These are phyloP conservation scores for Elsinoe batatas DNA, from an alignment of 2,329 filamentous ascomycete genomes.

Conservation along the genomic window DNA sequence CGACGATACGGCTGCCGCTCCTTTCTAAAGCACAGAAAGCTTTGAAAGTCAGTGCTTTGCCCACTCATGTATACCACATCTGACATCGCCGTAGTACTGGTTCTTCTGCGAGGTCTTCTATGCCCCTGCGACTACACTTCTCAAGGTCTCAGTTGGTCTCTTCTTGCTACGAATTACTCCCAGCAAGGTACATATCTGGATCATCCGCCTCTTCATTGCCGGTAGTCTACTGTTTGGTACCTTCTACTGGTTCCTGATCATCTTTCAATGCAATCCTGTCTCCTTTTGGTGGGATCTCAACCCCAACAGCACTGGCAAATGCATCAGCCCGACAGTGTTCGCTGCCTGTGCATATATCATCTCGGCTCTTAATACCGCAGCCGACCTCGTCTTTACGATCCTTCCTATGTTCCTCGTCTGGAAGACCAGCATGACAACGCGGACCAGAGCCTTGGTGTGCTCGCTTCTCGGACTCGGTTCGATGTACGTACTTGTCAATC, in stretches of 20 bases:
- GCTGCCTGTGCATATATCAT: constrained; percentile 14
- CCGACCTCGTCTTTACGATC: constrained; percentile 29
- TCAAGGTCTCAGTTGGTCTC: constrained; percentile 44
- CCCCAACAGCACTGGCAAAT: constrained; percentile 30
- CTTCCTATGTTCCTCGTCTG: constrained; percentile 31
- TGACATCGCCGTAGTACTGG: constrained; percentile 32
- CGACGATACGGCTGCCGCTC: too few species aligned
- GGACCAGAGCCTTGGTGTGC: constrained; percentile 26
- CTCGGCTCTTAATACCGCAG: constrained; percentile 26
- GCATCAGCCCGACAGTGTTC: constrained; percentile 19
- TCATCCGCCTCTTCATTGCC: constrained; percentile 38
- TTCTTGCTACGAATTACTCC: constrained; percentile 45
- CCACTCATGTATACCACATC: neutral
- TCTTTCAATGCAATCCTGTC: constrained; percentile 47
- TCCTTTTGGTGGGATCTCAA: constrained; percentile 42
- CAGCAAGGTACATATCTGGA: constrained; percentile 34
- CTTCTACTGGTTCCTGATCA: constrained; percentile 42
- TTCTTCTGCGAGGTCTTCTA: constrained; percentile 49
- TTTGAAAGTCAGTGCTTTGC: constrained; percentile 20
- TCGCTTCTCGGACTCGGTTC: constrained; percentile 27
- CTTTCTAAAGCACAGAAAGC: constrained; percentile 22
- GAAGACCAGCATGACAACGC: constrained; percentile 27
- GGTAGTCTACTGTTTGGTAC: constrained; percentile 37
- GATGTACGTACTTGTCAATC: constrained; percentile 17
- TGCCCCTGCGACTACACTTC: constrained; percentile 37